Evolutionary conservation across 139 green algal species (phyloP), one percentile per base, ranked within the genome.

Genomic region (Picochlorum costavermella): DNA sequence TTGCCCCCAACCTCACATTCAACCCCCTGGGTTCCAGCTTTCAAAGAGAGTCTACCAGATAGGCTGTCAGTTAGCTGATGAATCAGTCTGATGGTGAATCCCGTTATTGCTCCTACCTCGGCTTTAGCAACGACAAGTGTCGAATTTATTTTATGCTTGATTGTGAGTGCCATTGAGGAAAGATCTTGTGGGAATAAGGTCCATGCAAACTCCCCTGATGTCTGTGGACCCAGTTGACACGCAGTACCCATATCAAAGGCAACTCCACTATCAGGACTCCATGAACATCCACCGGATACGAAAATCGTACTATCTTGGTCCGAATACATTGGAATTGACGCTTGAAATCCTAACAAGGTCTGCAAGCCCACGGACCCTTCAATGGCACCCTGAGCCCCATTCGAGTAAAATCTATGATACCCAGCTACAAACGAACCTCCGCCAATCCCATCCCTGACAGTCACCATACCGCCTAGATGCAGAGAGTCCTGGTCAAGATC

Each of bases 401-500:
- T 44, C 0, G 65, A 63, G 36, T 74, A 66, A 17, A 62, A 30
- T 10, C 75, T 73, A 44, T 62, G 67, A 30, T 82, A 70, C 36
- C 77, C 77, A 28, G 68, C 67, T 31, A 77, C n/a, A 37, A 82
- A 75, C 37, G 17, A 57, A 61, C 71, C 67, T 17, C 72, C 69
- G 10, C 77, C 77, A 46, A 79, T 58, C 6, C 63, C 36, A 48
- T 31, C 36, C 14, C 66, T 56, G 37, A 80, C 71, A 25, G 56
- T 60, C 66, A 82, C 75, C 6, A 78, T 60, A 14, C 77, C 77
- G 36, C 75, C 77, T 9, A 80, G 26, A 51, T 77, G 71, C 17
- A 50, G 17, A 31, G 49, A 45, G 10, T 77, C 71, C 28, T 68
- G 56, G 23, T 72, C 49, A 36, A 59, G 51, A 20, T 6, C 26